These are phyloP conservation scores for Geranium rotundifolium DNA, from an alignment of 345 rosid genomes.

Conservation along the genomic window DNA sequence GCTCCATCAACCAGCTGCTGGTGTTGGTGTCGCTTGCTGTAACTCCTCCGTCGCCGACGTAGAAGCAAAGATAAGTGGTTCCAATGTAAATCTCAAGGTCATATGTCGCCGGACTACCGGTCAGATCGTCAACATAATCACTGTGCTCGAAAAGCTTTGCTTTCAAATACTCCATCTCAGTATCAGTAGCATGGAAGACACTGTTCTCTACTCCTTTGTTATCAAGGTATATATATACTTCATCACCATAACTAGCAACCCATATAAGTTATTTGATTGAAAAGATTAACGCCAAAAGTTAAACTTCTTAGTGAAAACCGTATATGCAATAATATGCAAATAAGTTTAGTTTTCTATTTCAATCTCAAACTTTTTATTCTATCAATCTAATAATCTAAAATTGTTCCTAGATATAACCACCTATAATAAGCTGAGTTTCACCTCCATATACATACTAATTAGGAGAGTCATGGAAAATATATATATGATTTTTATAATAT, in stretches of 20 bases:
- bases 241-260: not conserved
- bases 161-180: conserved; percentile 76
- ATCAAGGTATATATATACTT: conserved; percentile 44
- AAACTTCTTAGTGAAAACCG: no score
- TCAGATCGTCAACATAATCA: conserved; percentile 60
- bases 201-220: conserved; percentile 72
- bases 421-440: no score
- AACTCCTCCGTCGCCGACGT: conserved; percentile 83
- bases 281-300: no score
- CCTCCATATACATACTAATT: no score
- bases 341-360: no score
- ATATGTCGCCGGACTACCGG: conserved; percentile 44
- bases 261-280: not conserved
- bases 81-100: conserved; percentile 63
- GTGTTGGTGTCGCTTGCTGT: conserved; percentile 48
- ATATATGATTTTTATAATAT: no score
- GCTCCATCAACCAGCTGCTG: conserved; percentile 6
- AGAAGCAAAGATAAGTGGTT: conserved; percentile 80
- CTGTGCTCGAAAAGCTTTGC: conserved; percentile 58
- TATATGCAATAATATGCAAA: no score
- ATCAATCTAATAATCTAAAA: no score
- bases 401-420: no score
- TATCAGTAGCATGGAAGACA: conserved; percentile 88
- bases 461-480: no score
- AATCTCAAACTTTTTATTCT: no score